These are phyloP conservation scores for Backusella psychrophila DNA, from an alignment of 192 early-diverging fungal genomes.

Conservation along the genomic window DNA sequence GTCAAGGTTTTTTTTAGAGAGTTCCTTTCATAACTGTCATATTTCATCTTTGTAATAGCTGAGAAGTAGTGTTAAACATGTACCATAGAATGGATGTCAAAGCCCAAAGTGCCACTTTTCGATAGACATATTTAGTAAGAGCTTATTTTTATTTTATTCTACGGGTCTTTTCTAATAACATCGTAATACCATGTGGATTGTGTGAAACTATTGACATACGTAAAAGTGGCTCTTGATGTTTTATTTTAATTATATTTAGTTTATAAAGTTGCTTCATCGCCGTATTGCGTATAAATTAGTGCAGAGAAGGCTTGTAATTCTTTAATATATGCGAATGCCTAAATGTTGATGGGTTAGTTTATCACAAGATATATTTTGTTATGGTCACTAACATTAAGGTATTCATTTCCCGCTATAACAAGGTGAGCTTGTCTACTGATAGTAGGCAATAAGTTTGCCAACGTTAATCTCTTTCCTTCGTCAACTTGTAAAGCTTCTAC, in stretches of 20 bases:
- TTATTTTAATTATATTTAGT: background rate
- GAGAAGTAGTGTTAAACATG: too few relatives aligned
- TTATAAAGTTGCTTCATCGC: constrained; percentile 20
- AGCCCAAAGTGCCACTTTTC: too few relatives aligned
- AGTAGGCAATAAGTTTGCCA: constrained; percentile 64
- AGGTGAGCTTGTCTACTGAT: constrained; percentile 68
- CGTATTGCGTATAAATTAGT: constrained; percentile 71
- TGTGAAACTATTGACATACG: too few relatives aligned
- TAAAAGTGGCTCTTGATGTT: background rate
- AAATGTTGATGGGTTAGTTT: background rate
- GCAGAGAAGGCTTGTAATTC: constrained; percentile 78
- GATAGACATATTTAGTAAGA: too few relatives aligned
- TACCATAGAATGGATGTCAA: too few relatives aligned
- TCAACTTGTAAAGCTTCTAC: constrained; percentile 29
- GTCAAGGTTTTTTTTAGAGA: too few relatives aligned
- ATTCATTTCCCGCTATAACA: constrained; percentile 73
- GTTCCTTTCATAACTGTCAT: too few relatives aligned
- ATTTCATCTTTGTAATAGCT: too few relatives aligned
- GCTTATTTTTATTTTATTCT: too few relatives aligned
- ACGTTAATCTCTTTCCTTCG: constrained; percentile 49
- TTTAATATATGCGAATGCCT: constrained; percentile 62
- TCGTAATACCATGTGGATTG: too few relatives aligned
- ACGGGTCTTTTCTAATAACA: too few relatives aligned
- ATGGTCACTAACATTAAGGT: constrained; percentile 52
- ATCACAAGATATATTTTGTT: too few relatives aligned